Evolutionary conservation across 768 basidiomycete genomes (phyloP), one percentile per base, ranked within the genome.

Genomic region (Coprinopsis cinerea): DNA sequence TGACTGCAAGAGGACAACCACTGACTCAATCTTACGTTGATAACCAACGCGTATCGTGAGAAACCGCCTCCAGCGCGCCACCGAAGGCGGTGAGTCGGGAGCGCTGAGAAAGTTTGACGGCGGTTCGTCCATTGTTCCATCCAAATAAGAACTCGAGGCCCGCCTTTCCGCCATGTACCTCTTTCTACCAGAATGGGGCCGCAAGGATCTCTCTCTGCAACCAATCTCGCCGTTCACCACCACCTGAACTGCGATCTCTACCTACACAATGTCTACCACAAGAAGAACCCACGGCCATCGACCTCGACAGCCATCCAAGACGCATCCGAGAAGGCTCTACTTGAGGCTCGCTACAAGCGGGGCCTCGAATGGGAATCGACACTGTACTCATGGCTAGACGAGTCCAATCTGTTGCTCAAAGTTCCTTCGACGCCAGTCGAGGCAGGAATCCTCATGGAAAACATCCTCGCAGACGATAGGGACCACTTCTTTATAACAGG

Each of bases 161-260:
- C n/a, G n/a, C n/a, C n/a, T n/a, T n/a, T n/a, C n/a, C n/a, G n/a
- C n/a, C n/a, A n/a, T n/a, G n/a, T n/a, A n/a, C n/a, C n/a, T n/a
- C n/a, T n/a, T n/a, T n/a, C n/a, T n/a, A n/a, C n/a, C n/a, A n/a
- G n/a, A n/a, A 68, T 70, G 69, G 55, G 41, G 30, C 40, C 46
- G 54, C 58, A 59, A 22, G 46, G 26, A 37, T 62, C 68, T 47
- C 59, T 76, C n/a, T 70, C 74, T 15, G 74, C 75, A 7, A 77
- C 76, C 4, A 72, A 74, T 50, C 66, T 77, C 27, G 75, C 74
- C 30, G 63, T 59, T 9, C 63, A 75, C 49, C 71, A 77, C 55
- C 74, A 77, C 52, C 61, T 71, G 47, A 67, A 65, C 51, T 77
- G 77, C 53, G 72, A 76, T 48, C 62, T 75, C 7, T 76, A 68